These are phyloP conservation scores for Aspergillus wentii DNA, from an alignment of 495 filamentous ascomycete species.

Conservation along the genomic window DNA sequence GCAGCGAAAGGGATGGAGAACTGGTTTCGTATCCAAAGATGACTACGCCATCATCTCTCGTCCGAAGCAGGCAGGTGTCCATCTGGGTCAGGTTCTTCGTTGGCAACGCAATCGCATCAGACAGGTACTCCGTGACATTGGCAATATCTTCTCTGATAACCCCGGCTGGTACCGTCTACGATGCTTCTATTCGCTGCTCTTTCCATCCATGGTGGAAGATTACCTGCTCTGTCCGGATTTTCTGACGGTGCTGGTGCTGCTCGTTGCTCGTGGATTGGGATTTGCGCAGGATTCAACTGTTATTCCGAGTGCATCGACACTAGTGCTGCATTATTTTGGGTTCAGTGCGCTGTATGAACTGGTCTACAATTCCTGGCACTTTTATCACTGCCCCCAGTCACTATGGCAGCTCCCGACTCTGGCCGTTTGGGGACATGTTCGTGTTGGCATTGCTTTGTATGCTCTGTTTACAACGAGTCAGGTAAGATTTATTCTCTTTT, in stretches of 20 bases:
- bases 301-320: not conserved
- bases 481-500: not conserved
- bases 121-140: not conserved
- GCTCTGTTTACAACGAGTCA: not conserved
- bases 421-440: not conserved
- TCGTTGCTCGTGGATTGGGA: not conserved
- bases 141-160: not conserved
- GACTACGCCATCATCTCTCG: not conserved
- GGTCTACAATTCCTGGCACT: not conserved
- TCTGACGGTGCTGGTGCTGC: not conserved
- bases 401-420: not conserved
- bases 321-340: not conserved
- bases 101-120: not conserved
- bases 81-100: not conserved
- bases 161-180: not conserved
- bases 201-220: not conserved
- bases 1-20: not conserved
- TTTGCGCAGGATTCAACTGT: not conserved
- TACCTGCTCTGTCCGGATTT: not conserved
- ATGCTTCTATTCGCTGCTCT: not conserved
- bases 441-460: not conserved
- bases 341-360: not conserved
- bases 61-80: not conserved
- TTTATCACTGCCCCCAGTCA: not conserved
- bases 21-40: not conserved